Conservation (phyloP, 371 early-diverging fungal genomes). For the Sporodiniella umbellata region DNA sequence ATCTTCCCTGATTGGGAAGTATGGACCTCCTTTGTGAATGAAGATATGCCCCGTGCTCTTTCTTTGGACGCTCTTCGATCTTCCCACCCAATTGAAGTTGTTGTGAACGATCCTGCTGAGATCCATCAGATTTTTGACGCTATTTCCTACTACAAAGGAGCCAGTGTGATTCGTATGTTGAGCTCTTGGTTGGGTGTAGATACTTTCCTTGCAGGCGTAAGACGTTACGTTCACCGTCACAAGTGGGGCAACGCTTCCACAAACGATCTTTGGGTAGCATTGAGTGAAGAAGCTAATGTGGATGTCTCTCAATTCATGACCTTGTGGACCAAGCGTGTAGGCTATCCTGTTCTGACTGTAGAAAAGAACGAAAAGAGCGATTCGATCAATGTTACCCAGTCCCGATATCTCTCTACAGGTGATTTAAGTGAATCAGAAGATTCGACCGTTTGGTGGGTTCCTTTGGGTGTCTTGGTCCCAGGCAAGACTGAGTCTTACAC, state of each 20-base stretch:
- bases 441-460: slow-evolving; percentile 56
- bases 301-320: slow-evolving; percentile 77
- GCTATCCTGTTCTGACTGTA: slow-evolving; percentile 76
- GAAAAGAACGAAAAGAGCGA: slow-evolving; percentile 47
- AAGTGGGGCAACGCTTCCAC: slow-evolving; percentile 81
- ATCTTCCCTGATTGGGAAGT: slow-evolving; percentile 79
- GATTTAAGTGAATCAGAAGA: slow-evolving; percentile 66
- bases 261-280: slow-evolving; percentile 79
- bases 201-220: slow-evolving; percentile 68
- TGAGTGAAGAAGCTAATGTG: slow-evolving; percentile 65
- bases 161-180: slow-evolving; percentile 89
- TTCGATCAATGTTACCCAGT: slow-evolving; percentile 64
- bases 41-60: slow-evolving; percentile 72
- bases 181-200: slow-evolving; percentile 59
- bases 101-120: slow-evolving; percentile 75
- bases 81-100: slow-evolving; percentile 85
- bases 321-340: slow-evolving; percentile 80
- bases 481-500: slow-evolving; percentile 30
- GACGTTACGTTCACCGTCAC: slow-evolving; percentile 74
- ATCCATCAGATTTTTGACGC: slow-evolving; percentile 79
- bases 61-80: slow-evolving; percentile 73
- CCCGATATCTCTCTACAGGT: slow-evolving; percentile 77
- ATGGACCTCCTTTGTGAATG: slow-evolving; percentile 76
- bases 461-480: slow-evolving; percentile 49
- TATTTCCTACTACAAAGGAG: slow-evolving; percentile 87